Evolutionary conservation across 805 yeast genomes (phyloP).

Genomic region (Grigorovia jiainica): DNA sequence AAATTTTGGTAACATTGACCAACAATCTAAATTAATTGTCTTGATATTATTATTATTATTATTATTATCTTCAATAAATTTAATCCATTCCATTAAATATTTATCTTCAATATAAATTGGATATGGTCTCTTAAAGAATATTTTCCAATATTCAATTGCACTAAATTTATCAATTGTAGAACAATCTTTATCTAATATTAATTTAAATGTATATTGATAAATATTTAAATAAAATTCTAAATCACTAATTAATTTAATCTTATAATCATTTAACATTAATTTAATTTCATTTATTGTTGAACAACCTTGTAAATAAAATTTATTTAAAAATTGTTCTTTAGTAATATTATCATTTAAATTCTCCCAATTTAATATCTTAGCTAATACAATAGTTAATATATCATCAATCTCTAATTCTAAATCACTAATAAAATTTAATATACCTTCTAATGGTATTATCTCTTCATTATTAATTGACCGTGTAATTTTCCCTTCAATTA

Average conservation of each 20-base stretch:
- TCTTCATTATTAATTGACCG: conserved; percentile 8
- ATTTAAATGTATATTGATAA: conserved; percentile 64
- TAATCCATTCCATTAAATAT: conserved; percentile 47
- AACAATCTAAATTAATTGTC: conserved; percentile 59
- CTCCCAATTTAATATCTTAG: conserved; percentile 47
- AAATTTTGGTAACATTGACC: conserved; percentile 77
- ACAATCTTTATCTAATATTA: conserved; percentile 53
- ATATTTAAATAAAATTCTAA: conserved; percentile 41
- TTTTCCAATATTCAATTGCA: conserved; percentile 69
- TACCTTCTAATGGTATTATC: conserved; percentile 68
- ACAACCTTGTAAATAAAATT: conserved; percentile 23
- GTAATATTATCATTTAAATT: conserved; percentile 14
- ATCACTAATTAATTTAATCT: conserved; percentile 29
- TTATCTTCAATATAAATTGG: conserved; percentile 18
- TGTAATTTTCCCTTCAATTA: too few relatives aligned
- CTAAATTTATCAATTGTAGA: conserved; percentile 49
- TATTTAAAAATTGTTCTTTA: conserved; percentile 15
- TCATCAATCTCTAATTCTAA: conserved; percentile 67
- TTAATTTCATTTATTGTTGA: conserved; percentile 40
- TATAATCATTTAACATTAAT: conserved; percentile 27
- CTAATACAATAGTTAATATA: conserved; percentile 55
- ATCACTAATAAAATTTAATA: conserved; percentile 57
- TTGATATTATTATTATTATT: conserved; percentile 27
- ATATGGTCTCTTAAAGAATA: conserved; percentile 36
- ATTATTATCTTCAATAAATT: conserved; percentile 35